Evolutionary conservation across 805 yeast genomes (phyloP), one percentile per base, ranked within the genome.

Genomic region (Sungouiella blattae): DNA sequence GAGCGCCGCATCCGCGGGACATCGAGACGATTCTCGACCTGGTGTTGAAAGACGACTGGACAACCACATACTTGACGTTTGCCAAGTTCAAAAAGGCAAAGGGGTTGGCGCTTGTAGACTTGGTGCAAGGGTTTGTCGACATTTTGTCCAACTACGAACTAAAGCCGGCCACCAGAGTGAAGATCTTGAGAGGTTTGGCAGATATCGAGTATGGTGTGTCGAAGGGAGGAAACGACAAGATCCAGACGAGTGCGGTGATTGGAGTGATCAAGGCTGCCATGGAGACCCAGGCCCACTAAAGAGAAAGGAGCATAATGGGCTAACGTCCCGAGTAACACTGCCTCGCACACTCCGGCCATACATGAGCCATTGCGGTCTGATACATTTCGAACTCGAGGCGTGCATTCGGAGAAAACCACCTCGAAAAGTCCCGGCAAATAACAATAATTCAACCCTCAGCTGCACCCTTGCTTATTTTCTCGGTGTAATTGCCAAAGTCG

Each of bases 191-290:
- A 43, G 87, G 87, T 1, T 64, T 93, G 35, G 78, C 89, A 11
- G 96, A 91, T 39, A 77, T 93, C 16, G 98, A 93, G 62, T 91
- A 89, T 58, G 83, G 95, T 1, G 81, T 93, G 24, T 79, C 95
- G 12, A 80, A 78, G 56, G 99, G 98, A 7, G 97, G 98, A 2
- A 85, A 80, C 53, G 96, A 89, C 40, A 84, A 81, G 57, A 75
- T 93, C 21, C 97, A 91, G 54, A 76, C 87, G 28, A 84, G 93
- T 52, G 97, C 96, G 2, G 80, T 85, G 35, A 82, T 93, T 36
- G 96, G 96, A 0, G 87, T 82, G 5, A 78, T 93, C 22, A 89
- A 88, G 58, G 63, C 63, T 11, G 81, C 86, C 0, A 59, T 82
- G 62, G 83, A 78, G 45, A 39, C 20, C 18, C 45, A 49, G 27